These are phyloP conservation scores for Cylindrodendrum hubeiense DNA, from an alignment of 2,329 filamentous ascomycete species.

Conservation along the genomic window DNA sequence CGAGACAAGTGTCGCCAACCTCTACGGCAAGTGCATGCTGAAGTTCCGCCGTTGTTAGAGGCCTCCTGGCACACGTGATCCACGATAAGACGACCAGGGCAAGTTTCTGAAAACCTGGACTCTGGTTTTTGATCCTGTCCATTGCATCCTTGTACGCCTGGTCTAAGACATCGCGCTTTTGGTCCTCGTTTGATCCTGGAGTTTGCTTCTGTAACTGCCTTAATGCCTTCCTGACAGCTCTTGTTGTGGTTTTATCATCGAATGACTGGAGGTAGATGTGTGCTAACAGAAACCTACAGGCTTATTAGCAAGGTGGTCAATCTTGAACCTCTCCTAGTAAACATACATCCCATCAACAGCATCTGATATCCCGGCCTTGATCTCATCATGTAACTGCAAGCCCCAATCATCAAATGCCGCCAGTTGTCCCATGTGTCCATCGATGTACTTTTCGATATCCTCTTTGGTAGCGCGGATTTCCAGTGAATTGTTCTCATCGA, in stretches of 20 bases:
- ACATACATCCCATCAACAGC: too few species aligned
- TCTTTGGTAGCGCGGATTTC: conserved; percentile 31
- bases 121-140: conserved; percentile 50
- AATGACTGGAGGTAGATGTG: too few species aligned
- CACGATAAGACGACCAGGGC: not conserved
- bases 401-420: not conserved
- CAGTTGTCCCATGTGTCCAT: not conserved
- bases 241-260: too few species aligned
- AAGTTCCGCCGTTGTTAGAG: not conserved
- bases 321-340: too few species aligned
- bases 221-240: conserved; percentile 47
- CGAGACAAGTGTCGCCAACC: not conserved
- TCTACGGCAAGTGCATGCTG: not conserved
- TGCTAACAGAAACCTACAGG: too few species aligned
- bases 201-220: conserved; percentile 7
- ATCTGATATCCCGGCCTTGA: conserved; percentile 15
- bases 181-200: too few species aligned
- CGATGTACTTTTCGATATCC: conserved; percentile 32
- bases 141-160: conserved; percentile 57
- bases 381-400: not conserved
- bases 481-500: not conserved
- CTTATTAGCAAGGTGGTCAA: too few species aligned
- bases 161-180: conserved; percentile 47
- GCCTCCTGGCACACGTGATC: not conserved
- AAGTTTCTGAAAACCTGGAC: not conserved